These are phyloP conservation scores for Prototheca wickerhamii DNA, from an alignment of 163 green algal species.

Conservation along the genomic window DNA sequence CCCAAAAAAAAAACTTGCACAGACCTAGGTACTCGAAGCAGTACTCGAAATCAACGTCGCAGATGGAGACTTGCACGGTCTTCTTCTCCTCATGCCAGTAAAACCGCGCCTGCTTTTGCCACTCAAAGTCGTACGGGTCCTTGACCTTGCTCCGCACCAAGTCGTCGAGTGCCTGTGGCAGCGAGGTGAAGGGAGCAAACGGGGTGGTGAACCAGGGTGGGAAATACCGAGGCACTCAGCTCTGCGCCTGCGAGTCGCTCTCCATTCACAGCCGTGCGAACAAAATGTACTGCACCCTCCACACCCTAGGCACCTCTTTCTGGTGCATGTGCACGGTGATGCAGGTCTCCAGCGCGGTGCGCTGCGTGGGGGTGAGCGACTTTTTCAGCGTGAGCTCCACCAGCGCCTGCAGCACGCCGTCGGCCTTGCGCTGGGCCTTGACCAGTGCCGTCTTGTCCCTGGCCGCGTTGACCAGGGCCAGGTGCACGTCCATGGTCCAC, in stretches of 20 bases:
- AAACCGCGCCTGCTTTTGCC: conserved; percentile 85
- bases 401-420: conserved; percentile 70
- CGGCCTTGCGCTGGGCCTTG: conserved; percentile 77
- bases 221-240: too few species aligned
- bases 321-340: conserved; percentile 96
- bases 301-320: conserved; percentile 57
- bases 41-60: conserved; percentile 96
- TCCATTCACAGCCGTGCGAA: too few species aligned
- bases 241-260: too few species aligned
- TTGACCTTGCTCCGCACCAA: conserved; percentile 77
- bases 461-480: conserved; percentile 59
- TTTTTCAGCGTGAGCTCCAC: conserved; percentile 68
- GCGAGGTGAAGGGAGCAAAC: neutral
- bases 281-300: too few species aligned
- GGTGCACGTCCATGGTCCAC: conserved; percentile 82
- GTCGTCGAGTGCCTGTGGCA: conserved; percentile 22
- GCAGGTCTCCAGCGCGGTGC: conserved; percentile 91
- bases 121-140: conserved; percentile 89
- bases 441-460: conserved; percentile 77
- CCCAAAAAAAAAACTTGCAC: too few species aligned
- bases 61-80: conserved; percentile 88
- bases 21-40: conserved; percentile 61
- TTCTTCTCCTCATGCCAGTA: conserved; percentile 86
- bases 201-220: neutral
- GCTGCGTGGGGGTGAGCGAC: conserved; percentile 70